phyloP scores from a whole-genome alignment of 225 moss, liverwort and hornwort species.

The Pseudoscleropodium purum region DNA sequence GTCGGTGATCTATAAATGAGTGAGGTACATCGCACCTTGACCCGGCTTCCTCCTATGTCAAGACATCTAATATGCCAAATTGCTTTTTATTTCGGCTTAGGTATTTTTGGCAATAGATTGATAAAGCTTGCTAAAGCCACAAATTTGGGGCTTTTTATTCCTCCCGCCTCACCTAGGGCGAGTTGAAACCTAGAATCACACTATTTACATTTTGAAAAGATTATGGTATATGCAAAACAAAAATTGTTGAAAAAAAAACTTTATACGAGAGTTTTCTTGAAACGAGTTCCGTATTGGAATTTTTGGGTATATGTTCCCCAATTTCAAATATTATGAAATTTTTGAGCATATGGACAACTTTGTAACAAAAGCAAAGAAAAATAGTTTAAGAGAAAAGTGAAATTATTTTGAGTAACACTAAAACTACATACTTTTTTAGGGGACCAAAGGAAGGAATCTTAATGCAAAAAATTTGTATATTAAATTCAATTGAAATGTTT shows the following conservation, averaged over 20 bases:
- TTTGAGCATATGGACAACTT: too few species aligned
- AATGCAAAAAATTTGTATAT: background rate
- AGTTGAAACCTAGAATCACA: background rate
- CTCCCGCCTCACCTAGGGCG: accelerated
- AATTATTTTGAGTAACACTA: background rate
- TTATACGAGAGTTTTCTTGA: background rate
- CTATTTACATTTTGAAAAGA: background rate
- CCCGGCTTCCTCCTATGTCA: accelerated
- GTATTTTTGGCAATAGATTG: background rate
- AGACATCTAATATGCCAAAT: background rate
- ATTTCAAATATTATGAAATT: too few species aligned
- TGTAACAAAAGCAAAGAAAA: background rate
- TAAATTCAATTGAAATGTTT: background rate
- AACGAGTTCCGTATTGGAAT: too few species aligned
- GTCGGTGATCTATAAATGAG: accelerated
- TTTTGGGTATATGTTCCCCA: background rate
- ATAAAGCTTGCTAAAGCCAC: background rate
- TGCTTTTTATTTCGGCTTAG: background rate
- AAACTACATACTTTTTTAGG: background rate
- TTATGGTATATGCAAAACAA: background rate
- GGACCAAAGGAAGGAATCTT: too few species aligned
- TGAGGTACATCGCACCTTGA: background rate
- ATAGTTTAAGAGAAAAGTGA: background rate
- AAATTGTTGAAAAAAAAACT: background rate
- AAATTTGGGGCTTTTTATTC: background rate